phyloP scores from a whole-genome alignment of 2,329 filamentous ascomycete species.

The Alternaria ethzedia region DNA sequence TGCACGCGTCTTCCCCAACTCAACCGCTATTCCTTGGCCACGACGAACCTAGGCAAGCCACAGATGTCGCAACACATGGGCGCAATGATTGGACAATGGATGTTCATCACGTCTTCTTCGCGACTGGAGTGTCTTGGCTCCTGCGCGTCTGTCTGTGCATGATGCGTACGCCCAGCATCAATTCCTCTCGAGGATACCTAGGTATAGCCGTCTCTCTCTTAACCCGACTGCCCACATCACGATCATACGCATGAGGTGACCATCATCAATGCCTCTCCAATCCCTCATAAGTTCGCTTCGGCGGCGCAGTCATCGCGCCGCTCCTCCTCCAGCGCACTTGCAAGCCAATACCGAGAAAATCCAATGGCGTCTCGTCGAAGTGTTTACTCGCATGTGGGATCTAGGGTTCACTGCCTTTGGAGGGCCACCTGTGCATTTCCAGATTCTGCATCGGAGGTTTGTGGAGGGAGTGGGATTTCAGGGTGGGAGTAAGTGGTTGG shows the following conservation, averaged over 20 bases:
- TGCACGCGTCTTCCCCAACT: background rate
- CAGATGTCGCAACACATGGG: slow-evolving; percentile 7
- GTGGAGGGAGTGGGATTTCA: slow-evolving; percentile 58
- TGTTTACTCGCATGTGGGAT: slow-evolving; percentile 57
- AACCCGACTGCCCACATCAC: too few species aligned
- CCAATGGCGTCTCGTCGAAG: slow-evolving; percentile 32
- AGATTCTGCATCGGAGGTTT: slow-evolving; percentile 69
- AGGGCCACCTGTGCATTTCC: slow-evolving; percentile 73
- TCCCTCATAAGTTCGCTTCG: slow-evolving; percentile 32
- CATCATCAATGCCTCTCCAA: slow-evolving; percentile 18
- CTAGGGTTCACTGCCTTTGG: slow-evolving; percentile 71
- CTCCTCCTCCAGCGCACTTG: slow-evolving; percentile 2
- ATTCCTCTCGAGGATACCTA: background rate
- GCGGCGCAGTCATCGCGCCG: slow-evolving; percentile 12
- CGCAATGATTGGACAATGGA: slow-evolving; percentile 6
- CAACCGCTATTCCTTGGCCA: slow-evolving; percentile 3
- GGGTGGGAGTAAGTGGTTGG: slow-evolving; percentile 66
- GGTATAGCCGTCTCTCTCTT: background rate
- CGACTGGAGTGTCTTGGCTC: background rate
- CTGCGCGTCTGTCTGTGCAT: background rate
- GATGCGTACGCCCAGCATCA: background rate
- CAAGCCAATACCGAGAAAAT: slow-evolving; percentile 29
- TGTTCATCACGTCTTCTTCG: background rate
- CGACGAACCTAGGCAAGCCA: background rate
- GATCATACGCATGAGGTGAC: background rate